phyloP scores from a whole-genome alignment of 441 rosid genomes.

The Populus trichocarpa region DNA sequence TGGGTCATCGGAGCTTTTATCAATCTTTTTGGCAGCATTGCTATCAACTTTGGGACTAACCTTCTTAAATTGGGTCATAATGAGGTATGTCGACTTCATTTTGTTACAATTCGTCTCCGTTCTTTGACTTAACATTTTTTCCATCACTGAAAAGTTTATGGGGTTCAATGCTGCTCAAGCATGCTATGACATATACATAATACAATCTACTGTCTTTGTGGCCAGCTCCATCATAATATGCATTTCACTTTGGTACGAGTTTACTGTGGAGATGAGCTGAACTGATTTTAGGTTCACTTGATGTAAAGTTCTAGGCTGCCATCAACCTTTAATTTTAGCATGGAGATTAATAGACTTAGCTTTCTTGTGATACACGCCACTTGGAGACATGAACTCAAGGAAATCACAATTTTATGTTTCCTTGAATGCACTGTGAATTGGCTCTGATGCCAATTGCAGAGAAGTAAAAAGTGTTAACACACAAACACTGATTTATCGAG shows the following conservation, averaged over 20 bases:
- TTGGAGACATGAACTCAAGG: background rate
- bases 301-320: background rate
- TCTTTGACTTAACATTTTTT: constrained; percentile 2
- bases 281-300: background rate
- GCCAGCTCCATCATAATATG: background rate
- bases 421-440: background rate
- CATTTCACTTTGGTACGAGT: background rate
- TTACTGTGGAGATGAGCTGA: background rate
- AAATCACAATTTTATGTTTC: background rate
- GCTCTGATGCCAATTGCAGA: background rate
- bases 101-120: background rate
- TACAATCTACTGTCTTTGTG: background rate
- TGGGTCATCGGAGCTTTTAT: constrained; percentile 98
- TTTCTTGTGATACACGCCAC: background rate
- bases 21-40: constrained; percentile 91
- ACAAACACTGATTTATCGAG: background rate
- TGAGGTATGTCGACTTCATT: constrained; percentile 48
- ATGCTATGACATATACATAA: background rate
- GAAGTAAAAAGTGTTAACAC: background rate
- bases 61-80: constrained; percentile 96
- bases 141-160: constrained; percentile 2
- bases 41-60: constrained; percentile 97
- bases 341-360: background rate
- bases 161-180: background rate
- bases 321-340: background rate